Conservation (phyloP, 805 yeast species). For the Spathaspora arborariae region DNA sequence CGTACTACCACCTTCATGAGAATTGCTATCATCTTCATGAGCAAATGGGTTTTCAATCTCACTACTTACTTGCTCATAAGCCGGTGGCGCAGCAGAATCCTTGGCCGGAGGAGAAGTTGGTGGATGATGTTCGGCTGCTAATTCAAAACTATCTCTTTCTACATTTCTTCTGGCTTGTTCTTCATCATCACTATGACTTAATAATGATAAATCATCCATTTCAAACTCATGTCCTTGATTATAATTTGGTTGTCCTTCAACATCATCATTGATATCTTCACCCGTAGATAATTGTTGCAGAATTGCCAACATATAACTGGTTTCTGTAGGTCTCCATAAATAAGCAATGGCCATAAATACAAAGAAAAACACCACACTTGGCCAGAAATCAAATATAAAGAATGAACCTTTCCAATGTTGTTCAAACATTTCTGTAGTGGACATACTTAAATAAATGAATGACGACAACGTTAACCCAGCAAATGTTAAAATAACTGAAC, state of each 20-base stretch:
- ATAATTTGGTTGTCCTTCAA: constrained; percentile 20
- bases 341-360: constrained; percentile 82
- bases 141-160: constrained; percentile 37
- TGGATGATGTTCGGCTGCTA: constrained; percentile 16
- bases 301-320: constrained; percentile 91
- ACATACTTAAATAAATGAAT: constrained; percentile 68
- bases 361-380: constrained; percentile 78
- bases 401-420: constrained; percentile 90
- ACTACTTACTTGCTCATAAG: constrained; percentile 19
- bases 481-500: constrained; percentile 65
- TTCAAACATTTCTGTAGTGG: constrained; percentile 73
- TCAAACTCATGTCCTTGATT: constrained; percentile 53
- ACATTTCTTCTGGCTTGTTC: constrained; percentile 10
- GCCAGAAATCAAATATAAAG: constrained; percentile 92
- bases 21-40: background rate
- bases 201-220: constrained; percentile 52
- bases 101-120: constrained; percentile 2
- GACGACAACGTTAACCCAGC: constrained; percentile 69
- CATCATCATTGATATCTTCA: constrained; percentile 37
- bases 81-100: constrained; percentile 26
- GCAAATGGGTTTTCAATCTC: constrained; percentile 1
- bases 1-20: constrained; percentile 21
- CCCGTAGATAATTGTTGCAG: constrained; percentile 89
- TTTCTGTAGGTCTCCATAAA: constrained; percentile 97
- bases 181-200: constrained; percentile 46